These are phyloP conservation scores for Hondaea fermentalgiana DNA, from an alignment of 108 stramenopile genomes.

Conservation along the genomic window DNA sequence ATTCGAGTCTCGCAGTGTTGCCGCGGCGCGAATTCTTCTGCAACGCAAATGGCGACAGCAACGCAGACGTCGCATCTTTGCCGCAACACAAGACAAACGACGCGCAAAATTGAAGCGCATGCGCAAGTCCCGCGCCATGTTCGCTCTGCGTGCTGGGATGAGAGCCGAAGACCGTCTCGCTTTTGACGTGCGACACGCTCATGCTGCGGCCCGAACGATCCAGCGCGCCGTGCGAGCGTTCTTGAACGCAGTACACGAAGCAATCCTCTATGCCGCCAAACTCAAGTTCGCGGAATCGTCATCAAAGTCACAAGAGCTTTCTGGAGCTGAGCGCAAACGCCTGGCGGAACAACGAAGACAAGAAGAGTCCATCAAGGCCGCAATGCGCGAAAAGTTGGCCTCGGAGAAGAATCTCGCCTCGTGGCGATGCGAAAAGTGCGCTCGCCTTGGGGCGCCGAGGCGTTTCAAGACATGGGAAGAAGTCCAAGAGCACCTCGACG, in stretches of 20 bases:
- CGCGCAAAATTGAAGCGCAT: background rate
- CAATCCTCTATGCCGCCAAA: background rate
- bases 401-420: background rate
- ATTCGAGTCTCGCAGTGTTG: background rate
- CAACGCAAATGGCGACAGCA: background rate
- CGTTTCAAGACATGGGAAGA: background rate
- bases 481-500: background rate
- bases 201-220: background rate
- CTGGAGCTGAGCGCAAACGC: background rate
- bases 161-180: too few relatives aligned
- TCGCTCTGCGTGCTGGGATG: too few relatives aligned
- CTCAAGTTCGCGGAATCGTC: background rate
- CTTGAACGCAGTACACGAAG: background rate
- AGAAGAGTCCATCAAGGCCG: background rate
- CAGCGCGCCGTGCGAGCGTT: background rate
- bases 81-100: too few relatives aligned
- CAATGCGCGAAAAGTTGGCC: background rate
- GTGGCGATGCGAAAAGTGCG: background rate
- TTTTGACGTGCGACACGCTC: too few relatives aligned
- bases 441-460: background rate
- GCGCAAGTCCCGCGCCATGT: too few relatives aligned
- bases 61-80: background rate
- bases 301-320: background rate
- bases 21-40: background rate
- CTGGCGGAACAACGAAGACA: background rate